phyloP scores from a whole-genome alignment of 768 basidiomycete species.

The Chiua virens region DNA sequence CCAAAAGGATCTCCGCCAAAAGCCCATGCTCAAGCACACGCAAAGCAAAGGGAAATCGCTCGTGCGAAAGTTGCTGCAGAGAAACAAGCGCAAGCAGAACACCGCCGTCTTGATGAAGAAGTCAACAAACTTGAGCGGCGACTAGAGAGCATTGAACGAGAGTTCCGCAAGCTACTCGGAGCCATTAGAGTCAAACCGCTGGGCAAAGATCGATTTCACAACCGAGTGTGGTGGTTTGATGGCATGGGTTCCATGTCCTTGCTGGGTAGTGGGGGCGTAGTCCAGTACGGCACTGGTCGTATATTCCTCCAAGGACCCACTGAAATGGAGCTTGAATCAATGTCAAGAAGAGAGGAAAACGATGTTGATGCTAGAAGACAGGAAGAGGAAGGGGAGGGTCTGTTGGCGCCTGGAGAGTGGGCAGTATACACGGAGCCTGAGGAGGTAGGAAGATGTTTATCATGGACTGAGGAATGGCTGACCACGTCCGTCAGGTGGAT shows the following conservation, averaged over 20 bases:
- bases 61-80: constrained; percentile 75
- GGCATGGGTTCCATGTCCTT: constrained; percentile 86
- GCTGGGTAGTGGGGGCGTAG: constrained; percentile 73
- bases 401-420: constrained; percentile 81
- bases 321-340: constrained; percentile 72
- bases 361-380: constrained; percentile 57
- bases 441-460: constrained; percentile 54
- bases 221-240: constrained; percentile 98
- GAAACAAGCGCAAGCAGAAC: constrained; percentile 81
- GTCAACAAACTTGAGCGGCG: constrained; percentile 78
- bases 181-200: constrained; percentile 84
- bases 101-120: constrained; percentile 84
- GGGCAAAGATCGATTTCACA: constrained; percentile 91
- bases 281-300: constrained; percentile 85
- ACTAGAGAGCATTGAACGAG: constrained; percentile 86
- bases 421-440: constrained; percentile 85
- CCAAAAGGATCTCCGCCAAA: constrained; percentile 52
- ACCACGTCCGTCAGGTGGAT: constrained; percentile 56
- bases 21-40: constrained; percentile 57
- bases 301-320: constrained; percentile 93
- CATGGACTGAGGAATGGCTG: background rate
- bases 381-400: constrained; percentile 81
- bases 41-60: constrained; percentile 80
- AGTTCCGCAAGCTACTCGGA: constrained; percentile 88
- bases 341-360: constrained; percentile 55